Conservation (phyloP, 2,329 filamentous ascomycete species). For the Colletotrichum siamense region DNA sequence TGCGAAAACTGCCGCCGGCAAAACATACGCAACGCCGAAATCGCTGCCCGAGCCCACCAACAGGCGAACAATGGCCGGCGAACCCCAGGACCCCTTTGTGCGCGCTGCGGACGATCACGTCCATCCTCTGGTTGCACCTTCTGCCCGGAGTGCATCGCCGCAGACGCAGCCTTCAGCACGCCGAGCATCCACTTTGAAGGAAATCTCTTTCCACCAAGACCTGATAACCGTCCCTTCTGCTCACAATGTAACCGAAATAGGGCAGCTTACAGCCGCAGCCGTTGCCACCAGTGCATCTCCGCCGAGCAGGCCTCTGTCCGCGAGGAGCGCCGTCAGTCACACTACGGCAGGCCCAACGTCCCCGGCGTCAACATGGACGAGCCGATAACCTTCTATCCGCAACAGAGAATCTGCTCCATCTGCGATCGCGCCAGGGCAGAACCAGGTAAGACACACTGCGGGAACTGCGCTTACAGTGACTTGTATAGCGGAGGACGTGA, state of each 20-base stretch:
- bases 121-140: background rate
- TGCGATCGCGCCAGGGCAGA: background rate
- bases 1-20: background rate
- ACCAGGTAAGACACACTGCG: background rate
- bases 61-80: background rate
- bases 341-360: background rate
- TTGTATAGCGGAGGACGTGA: background rate
- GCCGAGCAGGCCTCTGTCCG: background rate
- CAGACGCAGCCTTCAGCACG: background rate
- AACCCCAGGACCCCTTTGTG: background rate
- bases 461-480: background rate
- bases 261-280: background rate
- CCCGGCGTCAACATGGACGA: background rate
- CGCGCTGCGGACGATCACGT: background rate
- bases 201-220: background rate
- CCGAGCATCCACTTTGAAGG: background rate
- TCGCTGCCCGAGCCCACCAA: background rate
- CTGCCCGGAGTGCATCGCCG: background rate
- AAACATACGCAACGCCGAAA: background rate
- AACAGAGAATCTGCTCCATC: background rate
- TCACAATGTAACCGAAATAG: background rate
- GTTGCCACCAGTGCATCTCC: background rate
- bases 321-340: background rate
- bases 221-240: background rate
- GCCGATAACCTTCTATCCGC: background rate